A percentile compares a stretch with the other conserved stretches of the same genome.
Conservation (phyloP, 2,329 filamentous ascomycete genomes). For the Atkinsonella hypoxylon region DNA sequence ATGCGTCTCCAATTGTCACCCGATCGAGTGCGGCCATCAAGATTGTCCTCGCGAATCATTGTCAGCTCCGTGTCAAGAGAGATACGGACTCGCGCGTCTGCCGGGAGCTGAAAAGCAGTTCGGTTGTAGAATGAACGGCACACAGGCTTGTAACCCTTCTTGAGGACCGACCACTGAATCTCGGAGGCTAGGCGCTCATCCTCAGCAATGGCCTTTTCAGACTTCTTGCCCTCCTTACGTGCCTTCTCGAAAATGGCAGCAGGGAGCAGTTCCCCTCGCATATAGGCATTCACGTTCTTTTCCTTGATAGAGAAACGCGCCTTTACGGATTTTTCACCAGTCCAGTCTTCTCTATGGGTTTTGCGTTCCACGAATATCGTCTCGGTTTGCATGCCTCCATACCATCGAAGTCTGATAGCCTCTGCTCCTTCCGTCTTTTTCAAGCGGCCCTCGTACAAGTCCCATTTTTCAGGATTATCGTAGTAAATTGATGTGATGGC, state of each 20-base stretch:
- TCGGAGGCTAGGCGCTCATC: conserved; percentile 83
- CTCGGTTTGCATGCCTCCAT: conserved; percentile 89
- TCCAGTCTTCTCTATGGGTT: conserved; percentile 98
- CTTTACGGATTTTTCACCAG: conserved; percentile 97
- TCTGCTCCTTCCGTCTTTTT: conserved; percentile 98
- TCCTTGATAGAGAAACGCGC: conserved; percentile 91
- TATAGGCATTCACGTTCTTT: conserved; percentile 89
- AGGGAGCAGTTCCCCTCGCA: conserved; percentile 74
- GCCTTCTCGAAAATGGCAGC: conserved; percentile 92
- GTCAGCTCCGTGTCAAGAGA: conserved; percentile 93
- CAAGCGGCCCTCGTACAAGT: conserved; percentile 83
- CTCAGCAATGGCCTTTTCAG: conserved; percentile 79
- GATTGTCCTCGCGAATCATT: conserved; percentile 90
- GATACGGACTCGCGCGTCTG: conserved; percentile 90
- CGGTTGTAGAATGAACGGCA: conserved; percentile 97
- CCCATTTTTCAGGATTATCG: conserved; percentile 89
- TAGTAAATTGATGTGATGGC: conserved; percentile 99
- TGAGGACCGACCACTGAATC: conserved; percentile 85
- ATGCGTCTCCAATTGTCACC: conserved; percentile 92
- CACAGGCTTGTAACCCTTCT: conserved; percentile 76
- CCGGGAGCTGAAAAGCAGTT: conserved; percentile 92
- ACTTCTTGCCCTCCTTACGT: conserved; percentile 88
- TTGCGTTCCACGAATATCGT: conserved; percentile 96
- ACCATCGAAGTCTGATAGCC: conserved; percentile 92
- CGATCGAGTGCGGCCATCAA: conserved; percentile 63